These are phyloP conservation scores for Phycomyces blakesleeanus DNA, from an alignment of 192 early-diverging fungal genomes.

Conservation along the genomic window DNA sequence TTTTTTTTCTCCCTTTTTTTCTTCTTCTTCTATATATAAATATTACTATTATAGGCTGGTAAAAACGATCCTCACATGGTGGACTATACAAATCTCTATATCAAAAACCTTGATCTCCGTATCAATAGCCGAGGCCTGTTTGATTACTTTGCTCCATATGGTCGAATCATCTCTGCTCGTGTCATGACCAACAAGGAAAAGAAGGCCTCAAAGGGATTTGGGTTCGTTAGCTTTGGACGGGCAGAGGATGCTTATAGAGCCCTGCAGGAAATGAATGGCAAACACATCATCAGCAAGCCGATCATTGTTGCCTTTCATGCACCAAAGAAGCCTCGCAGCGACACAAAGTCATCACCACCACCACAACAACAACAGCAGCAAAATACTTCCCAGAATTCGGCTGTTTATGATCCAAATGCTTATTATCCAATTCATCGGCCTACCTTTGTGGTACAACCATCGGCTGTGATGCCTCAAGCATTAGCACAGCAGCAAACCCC, in stretches of 20 bases:
- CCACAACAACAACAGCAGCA: background rate
- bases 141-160: slow-evolving; percentile 87
- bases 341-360: background rate
- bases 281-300: slow-evolving; percentile 73
- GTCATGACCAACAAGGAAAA: slow-evolving; percentile 74
- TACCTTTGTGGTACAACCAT: background rate
- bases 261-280: slow-evolving; percentile 85
- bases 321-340: slow-evolving; percentile 66
- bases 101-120: slow-evolving; percentile 91
- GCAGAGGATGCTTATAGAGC: slow-evolving; percentile 91
- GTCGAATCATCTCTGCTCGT: slow-evolving; percentile 86
- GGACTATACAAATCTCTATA: slow-evolving; percentile 81
- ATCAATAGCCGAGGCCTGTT: slow-evolving; percentile 93
- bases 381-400: background rate
- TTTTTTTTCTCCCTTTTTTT: background rate
- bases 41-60: background rate
- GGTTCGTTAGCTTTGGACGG: slow-evolving; percentile 88
- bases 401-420: background rate
- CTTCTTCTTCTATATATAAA: background rate
- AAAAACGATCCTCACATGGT: slow-evolving; percentile 10
- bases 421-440: background rate
- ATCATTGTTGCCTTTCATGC: slow-evolving; percentile 90
- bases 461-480: background rate
- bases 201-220: slow-evolving; percentile 78
- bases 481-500: too few relatives aligned